phyloP scores from a whole-genome alignment of 148 eudicot species.

The Silene uniflora region DNA sequence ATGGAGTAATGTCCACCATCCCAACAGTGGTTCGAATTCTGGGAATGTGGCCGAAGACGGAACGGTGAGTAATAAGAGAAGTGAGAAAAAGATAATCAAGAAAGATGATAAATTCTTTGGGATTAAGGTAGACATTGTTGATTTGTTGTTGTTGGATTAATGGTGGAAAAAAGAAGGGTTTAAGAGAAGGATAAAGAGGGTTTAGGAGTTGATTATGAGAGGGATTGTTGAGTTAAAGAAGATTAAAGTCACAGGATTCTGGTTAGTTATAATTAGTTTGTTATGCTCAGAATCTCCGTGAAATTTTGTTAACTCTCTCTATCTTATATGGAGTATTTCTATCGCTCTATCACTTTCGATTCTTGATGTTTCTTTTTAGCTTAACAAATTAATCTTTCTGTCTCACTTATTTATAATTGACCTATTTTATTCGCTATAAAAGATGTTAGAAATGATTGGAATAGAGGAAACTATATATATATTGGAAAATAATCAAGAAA shows the following conservation, averaged over 20 bases:
- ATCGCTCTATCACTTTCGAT: not conserved
- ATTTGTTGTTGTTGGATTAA: no score
- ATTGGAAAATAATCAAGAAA: no score
- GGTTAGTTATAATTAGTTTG: not conserved
- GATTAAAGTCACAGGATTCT: constrained; percentile 5
- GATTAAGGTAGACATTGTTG: constrained; percentile 8
- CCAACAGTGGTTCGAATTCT: constrained; percentile 9
- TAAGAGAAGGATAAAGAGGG: not conserved
- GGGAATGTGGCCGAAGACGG: constrained; percentile 17
- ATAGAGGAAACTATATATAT: no score
- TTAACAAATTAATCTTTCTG: no score
- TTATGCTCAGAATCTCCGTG: constrained; percentile 5
- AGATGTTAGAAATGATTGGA: no score
- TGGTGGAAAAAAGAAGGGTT: not conserved
- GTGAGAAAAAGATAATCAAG: not conserved
- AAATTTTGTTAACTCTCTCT: constrained; percentile 1
- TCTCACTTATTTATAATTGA: no score
- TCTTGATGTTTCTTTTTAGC: no score
- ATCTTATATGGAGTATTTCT: not conserved
- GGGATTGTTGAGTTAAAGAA: not conserved
- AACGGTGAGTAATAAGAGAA: not conserved
- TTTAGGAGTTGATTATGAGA: not conserved
- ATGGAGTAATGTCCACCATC: constrained; percentile 47
- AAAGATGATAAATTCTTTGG: no score
- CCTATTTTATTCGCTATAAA: no score